These are phyloP conservation scores for Macrolepiota dolichaula DNA, from an alignment of 768 basidiomycete genomes.

Conservation along the genomic window DNA sequence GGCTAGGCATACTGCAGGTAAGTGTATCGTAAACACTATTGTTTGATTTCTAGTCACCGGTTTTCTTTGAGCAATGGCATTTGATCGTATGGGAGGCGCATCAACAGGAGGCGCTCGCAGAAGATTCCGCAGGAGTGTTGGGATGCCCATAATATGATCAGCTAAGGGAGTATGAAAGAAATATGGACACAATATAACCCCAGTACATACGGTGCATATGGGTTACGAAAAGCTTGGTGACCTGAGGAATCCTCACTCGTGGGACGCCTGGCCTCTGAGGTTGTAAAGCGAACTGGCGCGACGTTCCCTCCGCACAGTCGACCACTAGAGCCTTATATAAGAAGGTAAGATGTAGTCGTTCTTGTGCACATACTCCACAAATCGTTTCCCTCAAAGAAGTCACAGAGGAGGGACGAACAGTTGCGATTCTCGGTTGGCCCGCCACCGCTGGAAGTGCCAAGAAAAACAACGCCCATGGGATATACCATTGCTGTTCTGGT, in stretches of 20 bases:
- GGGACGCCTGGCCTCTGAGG: slow-evolving; percentile 28
- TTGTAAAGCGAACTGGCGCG: slow-evolving; percentile 61
- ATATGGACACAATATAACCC: not conserved
- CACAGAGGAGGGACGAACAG: slow-evolving; percentile 70
- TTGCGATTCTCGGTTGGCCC: slow-evolving; percentile 73
- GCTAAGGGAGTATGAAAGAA: slow-evolving; percentile 29
- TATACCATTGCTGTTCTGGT: slow-evolving; percentile 22
- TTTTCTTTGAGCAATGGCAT: slow-evolving; percentile 15
- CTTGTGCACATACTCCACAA: slow-evolving; percentile 59
- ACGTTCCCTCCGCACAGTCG: slow-evolving; percentile 81
- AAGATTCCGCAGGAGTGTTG: slow-evolving; percentile 59
- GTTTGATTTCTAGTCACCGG: slow-evolving; percentile 15
- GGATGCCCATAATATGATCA: slow-evolving; percentile 74
- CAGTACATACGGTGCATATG: slow-evolving; percentile 70
- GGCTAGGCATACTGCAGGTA: slow-evolving; percentile 31
- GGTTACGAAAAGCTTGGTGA: slow-evolving; percentile 76
- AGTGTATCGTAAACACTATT: not conserved
- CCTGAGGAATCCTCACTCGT: slow-evolving; percentile 38
- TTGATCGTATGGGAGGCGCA: slow-evolving; percentile 12
- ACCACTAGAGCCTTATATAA: slow-evolving; percentile 50
- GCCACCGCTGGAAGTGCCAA: slow-evolving; percentile 76
- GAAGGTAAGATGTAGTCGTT: slow-evolving; percentile 6
- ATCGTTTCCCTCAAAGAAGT: slow-evolving; percentile 48
- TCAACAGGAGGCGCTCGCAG: slow-evolving; percentile 43
- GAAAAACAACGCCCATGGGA: slow-evolving; percentile 57